A percentile compares a stretch with the other conserved stretches of the same genome.
phyloP scores from a whole-genome alignment of 768 basidiomycete species.

The Phaeotremella fagi region DNA sequence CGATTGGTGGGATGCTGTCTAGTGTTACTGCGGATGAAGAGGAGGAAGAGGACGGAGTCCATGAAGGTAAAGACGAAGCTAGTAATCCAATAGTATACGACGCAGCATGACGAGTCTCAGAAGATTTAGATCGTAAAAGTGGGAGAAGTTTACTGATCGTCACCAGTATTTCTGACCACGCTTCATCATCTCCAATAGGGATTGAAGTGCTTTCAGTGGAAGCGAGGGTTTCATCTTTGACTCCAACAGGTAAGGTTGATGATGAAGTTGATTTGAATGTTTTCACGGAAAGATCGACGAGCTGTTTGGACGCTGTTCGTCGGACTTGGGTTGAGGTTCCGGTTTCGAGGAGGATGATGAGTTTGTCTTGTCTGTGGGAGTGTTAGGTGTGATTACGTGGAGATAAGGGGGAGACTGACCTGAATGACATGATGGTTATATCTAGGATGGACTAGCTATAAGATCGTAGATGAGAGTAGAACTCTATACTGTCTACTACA shows the following conservation, averaged over 20 bases:
- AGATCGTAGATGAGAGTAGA: no score
- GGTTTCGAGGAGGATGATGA: constrained; percentile 89
- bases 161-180: constrained; percentile 85
- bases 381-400: no score
- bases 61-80: constrained; percentile 69
- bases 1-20: no score
- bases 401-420: no score
- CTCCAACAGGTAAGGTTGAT: neutral
- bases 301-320: constrained; percentile 91
- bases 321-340: constrained; percentile 86
- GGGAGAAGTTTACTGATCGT: constrained; percentile 83
- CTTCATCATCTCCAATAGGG: constrained; percentile 48
- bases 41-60: constrained; percentile 52
- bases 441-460: no score
- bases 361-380: constrained; percentile 92
- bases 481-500: no score
- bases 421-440: constrained; percentile 35
- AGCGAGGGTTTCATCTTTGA: neutral
- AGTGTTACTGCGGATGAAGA: neutral
- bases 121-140: constrained; percentile 82
- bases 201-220: neutral
- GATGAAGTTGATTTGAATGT: constrained; percentile 56
- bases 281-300: constrained; percentile 84
- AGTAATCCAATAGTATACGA: constrained; percentile 84
- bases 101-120: constrained; percentile 84